phyloP scores from a whole-genome alignment of 2,329 filamentous ascomycete species.

The Pezizomycotina sp. region DNA sequence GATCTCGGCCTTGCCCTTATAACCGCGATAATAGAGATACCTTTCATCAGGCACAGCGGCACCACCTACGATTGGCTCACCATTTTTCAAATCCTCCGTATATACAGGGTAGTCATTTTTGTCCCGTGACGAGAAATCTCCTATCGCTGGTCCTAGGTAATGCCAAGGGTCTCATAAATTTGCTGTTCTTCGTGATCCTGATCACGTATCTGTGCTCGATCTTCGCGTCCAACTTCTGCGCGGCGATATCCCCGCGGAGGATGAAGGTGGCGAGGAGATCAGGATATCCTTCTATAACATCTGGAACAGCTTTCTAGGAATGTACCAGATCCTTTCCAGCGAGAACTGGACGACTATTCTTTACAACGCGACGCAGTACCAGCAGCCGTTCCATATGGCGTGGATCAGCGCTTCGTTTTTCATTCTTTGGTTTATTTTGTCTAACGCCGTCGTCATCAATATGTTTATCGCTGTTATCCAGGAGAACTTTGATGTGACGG shows the following conservation, averaged over 20 bases:
- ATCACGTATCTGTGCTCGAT: conserved; percentile 89
- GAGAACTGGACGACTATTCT: conserved; percentile 88
- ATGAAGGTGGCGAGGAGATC: conserved; percentile 45
- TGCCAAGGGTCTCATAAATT: conserved; percentile 74
- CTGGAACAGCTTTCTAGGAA: conserved; percentile 88
- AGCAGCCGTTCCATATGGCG: conserved; percentile 49
- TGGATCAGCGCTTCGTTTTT: conserved; percentile 89
- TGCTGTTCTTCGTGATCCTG: conserved; percentile 91
- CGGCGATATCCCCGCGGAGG: conserved; percentile 56
- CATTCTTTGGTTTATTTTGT: conserved; percentile 86
- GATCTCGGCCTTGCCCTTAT: conserved; percentile 66
- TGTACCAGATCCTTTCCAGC: conserved; percentile 93
- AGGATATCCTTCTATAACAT: conserved; percentile 72
- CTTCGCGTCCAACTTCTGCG: conserved; percentile 87
- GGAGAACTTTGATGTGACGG: conserved; percentile 96
- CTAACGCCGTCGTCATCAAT: conserved; percentile 90
- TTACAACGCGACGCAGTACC: conserved; percentile 61
- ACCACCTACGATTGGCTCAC: conserved; percentile 73
- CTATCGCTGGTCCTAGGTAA: conserved; percentile 81
- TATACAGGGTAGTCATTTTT: conserved; percentile 80
- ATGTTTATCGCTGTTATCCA: conserved; percentile 99
- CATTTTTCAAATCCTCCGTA: conserved; percentile 79
- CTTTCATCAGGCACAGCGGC: conserved; percentile 55
- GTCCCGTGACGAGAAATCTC: conserved; percentile 71
- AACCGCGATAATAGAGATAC: conserved; percentile 72